Evolutionary conservation across 2,329 filamentous ascomycete species (phyloP).

Genomic region (Laburnicola sp.): DNA sequence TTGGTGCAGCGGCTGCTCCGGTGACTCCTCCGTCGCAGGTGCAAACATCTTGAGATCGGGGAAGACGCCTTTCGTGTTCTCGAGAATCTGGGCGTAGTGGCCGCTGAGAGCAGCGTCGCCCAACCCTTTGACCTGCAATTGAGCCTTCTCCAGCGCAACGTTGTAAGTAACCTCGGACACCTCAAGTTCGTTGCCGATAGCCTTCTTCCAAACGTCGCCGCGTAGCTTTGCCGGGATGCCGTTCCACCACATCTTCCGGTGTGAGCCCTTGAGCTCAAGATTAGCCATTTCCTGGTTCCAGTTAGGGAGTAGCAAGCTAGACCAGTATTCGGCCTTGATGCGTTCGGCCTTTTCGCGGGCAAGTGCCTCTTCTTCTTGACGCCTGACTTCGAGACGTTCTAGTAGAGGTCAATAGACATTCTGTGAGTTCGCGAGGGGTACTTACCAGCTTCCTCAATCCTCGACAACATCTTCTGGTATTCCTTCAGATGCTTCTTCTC

Average conservation of each 20-base stretch:
- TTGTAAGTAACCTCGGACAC: slow-evolving; percentile 69
- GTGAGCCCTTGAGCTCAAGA: slow-evolving; percentile 30
- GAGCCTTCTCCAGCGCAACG: slow-evolving; percentile 69
- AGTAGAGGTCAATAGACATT: slow-evolving; percentile 16
- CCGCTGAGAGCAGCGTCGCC: slow-evolving; percentile 46
- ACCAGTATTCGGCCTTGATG: slow-evolving; percentile 66
- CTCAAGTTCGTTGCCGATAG: slow-evolving; percentile 73
- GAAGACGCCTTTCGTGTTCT: slow-evolving; percentile 69
- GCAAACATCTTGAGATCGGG: slow-evolving; percentile 74
- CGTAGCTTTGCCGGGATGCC: slow-evolving; percentile 73
- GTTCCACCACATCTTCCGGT: slow-evolving; percentile 78
- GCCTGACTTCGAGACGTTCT: slow-evolving; percentile 40
- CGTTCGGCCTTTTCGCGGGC: slow-evolving; percentile 56
- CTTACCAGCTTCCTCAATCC: slow-evolving; percentile 60
- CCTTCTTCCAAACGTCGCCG: slow-evolving; percentile 69
- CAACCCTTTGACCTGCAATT: slow-evolving; percentile 60
- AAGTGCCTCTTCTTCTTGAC: slow-evolving; percentile 54
- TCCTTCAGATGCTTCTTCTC: slow-evolving; percentile 86
- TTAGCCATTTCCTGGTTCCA: slow-evolving; percentile 69
- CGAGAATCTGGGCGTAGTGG: slow-evolving; percentile 32
- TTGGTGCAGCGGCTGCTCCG: slow-evolving; percentile 67
- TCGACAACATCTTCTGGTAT: slow-evolving; percentile 80
- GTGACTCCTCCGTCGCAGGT: slow-evolving; percentile 31
- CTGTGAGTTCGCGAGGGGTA: background rate
- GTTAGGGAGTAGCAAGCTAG: slow-evolving; percentile 73